Base-by-base conservation (phyloP, 73 alveolate species). In the Blepharisma japonicum region DNA sequence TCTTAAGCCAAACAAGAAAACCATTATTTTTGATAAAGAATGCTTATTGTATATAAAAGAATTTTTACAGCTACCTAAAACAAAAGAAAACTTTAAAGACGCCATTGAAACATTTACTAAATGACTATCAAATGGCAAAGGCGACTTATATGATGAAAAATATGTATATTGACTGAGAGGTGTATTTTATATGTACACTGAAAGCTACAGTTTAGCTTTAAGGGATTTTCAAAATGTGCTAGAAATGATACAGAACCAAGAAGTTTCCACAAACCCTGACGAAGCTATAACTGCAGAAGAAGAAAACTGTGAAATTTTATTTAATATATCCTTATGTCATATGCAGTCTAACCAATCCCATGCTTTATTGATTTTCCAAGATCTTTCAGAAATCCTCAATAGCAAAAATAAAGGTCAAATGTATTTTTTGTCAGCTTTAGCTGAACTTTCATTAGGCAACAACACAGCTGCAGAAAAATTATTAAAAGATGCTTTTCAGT, bases 251-350 rank as follows among this genome's bases (percentile, higher is more conserved):
- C 74, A 61, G 74, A 61, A 61, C 18, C 18, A 61, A n/a, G 14
- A n/a, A 9, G 23, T 14, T 2, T 9, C 14, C 18, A 61, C 23
- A 39, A 61, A n/a, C 2, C 39, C 74, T 61, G 74, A 61, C 5
- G 74, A 61, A 25, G 23, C 74, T 61, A 14, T 61, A 61, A 61
- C 74, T 18, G 11, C 50, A 2, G 74, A 61, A 61, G 74, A 61
- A 61, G 74, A 61, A 61, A 61, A 61, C 47, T 61, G 74, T 61
- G 74, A 61, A 61, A 39, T 61, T n/a, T 25, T 61, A 18, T 61
- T 14, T 39, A 61, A 61, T 61, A 61, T 61, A 1, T n/a, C 74
- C 4, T 25, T 61, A 9, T 61, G 74, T 5, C 74, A 61, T 5
- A 18, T 61, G 14, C 23, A 14, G 14, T n/a, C 47, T 14, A 61